A percentile compares a stretch with the other conserved stretches of the same genome.
Evolutionary conservation across 1,284 basidiomycete species (phyloP).

Genomic region (Irpex lacteus): DNA sequence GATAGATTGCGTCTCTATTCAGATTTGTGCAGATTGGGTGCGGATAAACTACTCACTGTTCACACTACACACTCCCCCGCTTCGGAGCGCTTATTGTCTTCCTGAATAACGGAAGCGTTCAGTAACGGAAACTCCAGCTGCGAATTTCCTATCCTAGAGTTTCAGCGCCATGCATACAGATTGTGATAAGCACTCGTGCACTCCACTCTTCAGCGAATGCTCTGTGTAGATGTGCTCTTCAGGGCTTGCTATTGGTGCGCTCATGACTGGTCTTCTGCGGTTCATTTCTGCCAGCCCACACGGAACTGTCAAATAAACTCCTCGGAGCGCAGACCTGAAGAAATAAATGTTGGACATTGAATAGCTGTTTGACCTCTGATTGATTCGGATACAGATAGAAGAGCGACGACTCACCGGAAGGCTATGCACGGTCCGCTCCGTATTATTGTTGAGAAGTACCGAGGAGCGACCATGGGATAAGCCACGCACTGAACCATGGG

Average conservation of each 20-base stretch:
- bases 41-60: constrained; percentile 2
- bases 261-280: neutral
- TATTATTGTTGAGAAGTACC: neutral
- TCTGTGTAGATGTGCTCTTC: neutral
- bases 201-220: neutral
- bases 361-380: neutral
- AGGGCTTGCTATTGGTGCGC: neutral
- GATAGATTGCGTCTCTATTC: neutral
- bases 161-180: neutral
- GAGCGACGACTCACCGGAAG: neutral
- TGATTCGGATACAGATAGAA: neutral
- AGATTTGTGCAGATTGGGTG: neutral
- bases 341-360: neutral
- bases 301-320: neutral
- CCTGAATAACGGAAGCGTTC: no score
- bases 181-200: neutral
- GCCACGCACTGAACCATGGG: neutral
- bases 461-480: neutral
- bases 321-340: neutral
- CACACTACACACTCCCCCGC: neutral
- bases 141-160: neutral
- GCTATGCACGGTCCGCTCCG: neutral
- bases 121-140: neutral
- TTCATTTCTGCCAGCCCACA: neutral
- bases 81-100: neutral